These are phyloP conservation scores for Iberis pinnata DNA, from an alignment of 345 rosid genomes.

Conservation along the genomic window DNA sequence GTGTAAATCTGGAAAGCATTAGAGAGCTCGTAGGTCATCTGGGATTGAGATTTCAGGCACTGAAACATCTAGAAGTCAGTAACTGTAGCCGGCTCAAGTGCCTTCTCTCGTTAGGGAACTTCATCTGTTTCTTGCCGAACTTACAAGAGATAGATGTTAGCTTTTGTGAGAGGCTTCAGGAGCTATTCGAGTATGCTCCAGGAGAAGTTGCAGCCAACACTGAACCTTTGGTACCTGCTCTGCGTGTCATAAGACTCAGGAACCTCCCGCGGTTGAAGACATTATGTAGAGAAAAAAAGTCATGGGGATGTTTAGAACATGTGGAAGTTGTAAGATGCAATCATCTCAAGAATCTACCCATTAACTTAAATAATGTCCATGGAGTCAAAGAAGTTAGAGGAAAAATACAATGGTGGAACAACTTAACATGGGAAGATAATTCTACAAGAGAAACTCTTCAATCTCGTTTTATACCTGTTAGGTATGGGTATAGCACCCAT, in stretches of 20 bases:
- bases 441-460: constrained; percentile 21
- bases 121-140: constrained; percentile 29
- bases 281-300: constrained; percentile 14
- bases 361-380: constrained; percentile 10
- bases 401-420: constrained; percentile 35
- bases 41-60: constrained; percentile 23
- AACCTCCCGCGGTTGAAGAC: constrained; percentile 29
- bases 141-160: constrained; percentile 31
- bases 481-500: too few species aligned
- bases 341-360: constrained; percentile 25
- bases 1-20: constrained; percentile 29
- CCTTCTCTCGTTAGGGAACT: constrained; percentile 28
- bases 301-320: constrained; percentile 27
- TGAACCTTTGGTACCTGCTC: constrained; percentile 27
- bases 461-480: constrained; percentile 10
- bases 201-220: constrained; percentile 3
- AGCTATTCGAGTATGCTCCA: constrained; percentile 21
- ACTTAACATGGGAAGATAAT: constrained; percentile 20
- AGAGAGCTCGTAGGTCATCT: constrained; percentile 27
- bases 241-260: constrained; percentile 26
- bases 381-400: constrained; percentile 30
- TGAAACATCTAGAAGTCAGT: constrained; percentile 30
- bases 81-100: constrained; percentile 29
- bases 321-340: constrained; percentile 33
- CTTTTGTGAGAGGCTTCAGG: constrained; percentile 28